phyloP scores from a whole-genome alignment of 306 rosid species.

The Medicago arabica region DNA sequence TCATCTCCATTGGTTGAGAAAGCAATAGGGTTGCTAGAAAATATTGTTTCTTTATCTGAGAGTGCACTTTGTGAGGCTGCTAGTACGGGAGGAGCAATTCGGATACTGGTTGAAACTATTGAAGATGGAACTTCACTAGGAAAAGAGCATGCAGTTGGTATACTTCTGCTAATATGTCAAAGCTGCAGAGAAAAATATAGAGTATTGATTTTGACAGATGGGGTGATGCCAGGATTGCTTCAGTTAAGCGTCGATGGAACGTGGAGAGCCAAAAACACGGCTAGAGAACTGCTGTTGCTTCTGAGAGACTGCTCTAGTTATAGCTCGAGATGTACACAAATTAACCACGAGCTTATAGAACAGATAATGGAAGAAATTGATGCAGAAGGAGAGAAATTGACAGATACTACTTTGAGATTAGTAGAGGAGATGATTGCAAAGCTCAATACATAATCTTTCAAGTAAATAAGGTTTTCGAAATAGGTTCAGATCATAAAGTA shows the following conservation, averaged over 20 bases:
- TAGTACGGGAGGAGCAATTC: slow-evolving; percentile 46
- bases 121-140: slow-evolving; percentile 69
- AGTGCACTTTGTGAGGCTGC: slow-evolving; percentile 61
- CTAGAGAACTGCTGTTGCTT: slow-evolving; percentile 66
- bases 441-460: slow-evolving; percentile 50
- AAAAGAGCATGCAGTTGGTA: slow-evolving; percentile 71
- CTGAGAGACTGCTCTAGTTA: slow-evolving; percentile 63
- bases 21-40: slow-evolving; percentile 66
- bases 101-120: slow-evolving; percentile 67
- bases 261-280: slow-evolving; percentile 54
- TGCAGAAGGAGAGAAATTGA: slow-evolving; percentile 61
- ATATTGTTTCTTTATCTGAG: slow-evolving; percentile 59
- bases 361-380: slow-evolving; percentile 80
- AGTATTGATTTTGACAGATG: slow-evolving; percentile 69
- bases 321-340: slow-evolving; percentile 48
- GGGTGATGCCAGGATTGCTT: slow-evolving; percentile 87
- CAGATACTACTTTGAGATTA: slow-evolving; percentile 56
- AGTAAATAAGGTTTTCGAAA: neutral
- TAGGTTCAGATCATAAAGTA: neutral
- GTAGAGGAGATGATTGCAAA: slow-evolving; percentile 87
- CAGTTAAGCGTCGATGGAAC: slow-evolving; percentile 85
- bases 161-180: slow-evolving; percentile 64
- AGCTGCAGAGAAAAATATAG: slow-evolving; percentile 79
- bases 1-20: slow-evolving; percentile 59
- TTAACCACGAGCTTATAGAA: slow-evolving; percentile 53